Evolutionary conservation across 2,329 filamentous ascomycete species (phyloP), one percentile per base, ranked within the genome.

Genomic region (Pestalotiopsis sp.): DNA sequence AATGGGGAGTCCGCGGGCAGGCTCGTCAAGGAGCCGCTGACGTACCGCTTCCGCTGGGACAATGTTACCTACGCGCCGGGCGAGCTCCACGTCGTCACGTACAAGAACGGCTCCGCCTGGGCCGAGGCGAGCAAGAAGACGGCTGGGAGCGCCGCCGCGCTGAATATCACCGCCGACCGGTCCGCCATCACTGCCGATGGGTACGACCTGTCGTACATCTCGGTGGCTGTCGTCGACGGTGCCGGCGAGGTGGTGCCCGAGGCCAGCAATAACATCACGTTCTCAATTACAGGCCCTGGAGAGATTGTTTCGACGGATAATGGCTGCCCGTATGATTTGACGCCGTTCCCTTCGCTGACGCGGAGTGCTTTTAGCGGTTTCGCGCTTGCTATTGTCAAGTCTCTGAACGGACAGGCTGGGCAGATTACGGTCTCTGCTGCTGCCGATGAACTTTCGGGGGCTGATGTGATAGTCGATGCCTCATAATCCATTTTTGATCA

Each of bases 11-110:
- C 84, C 0, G 78, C 78, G 3, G 86, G 86, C 1, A 75, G 80
- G 1, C 71, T 78, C 69, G 80, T 76, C 69, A 80, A 77, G 60
- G 77, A 67, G 0, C 63, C 77, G 41, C 77, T 72, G 14, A 73
- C 78, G n/a, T 87, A 86, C 71, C 82, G 86, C 20, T 83, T 88
- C 72, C 82, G 86, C 3, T 88, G 85, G 86, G 84, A 88, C 71
- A 75, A 84, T 2, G 81, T 87, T 1, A 74, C 76, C 1, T 88
- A 88, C 71, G 69, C 80, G 56, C 77, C 85, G 0, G 86, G 86
- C 6, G 79, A 85, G 60, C 69, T 88, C 25, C 74, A 72, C 23
- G 86, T 87, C 1, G 80, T 84, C 1, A 77, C 83, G 0, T 87
- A 83, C 74, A 86, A 84, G 75, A 76, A 81, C 45, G 85, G 85